phyloP scores from a whole-genome alignment of 2,329 filamentous ascomycete species.

The Trichophyton benhamiae region DNA sequence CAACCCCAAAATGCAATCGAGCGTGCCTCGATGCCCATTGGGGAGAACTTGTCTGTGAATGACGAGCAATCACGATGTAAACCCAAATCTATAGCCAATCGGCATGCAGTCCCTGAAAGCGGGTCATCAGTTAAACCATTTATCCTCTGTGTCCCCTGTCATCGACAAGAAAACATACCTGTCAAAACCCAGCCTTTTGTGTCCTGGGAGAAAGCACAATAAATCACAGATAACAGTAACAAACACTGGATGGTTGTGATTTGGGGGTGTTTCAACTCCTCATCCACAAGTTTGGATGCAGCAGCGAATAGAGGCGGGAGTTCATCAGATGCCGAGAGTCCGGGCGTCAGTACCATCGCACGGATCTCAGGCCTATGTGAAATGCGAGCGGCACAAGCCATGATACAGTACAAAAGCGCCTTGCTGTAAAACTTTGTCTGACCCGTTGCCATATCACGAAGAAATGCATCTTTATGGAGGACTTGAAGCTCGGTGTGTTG shows the following conservation, averaged over 20 bases:
- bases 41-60: conserved; percentile 4
- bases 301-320: conserved; percentile 10
- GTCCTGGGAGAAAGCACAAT: conserved; percentile 13
- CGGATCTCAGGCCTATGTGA: conserved; percentile 10
- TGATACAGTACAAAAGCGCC: conserved; percentile 12
- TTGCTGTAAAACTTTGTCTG: conserved; percentile 11
- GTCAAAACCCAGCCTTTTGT: conserved; percentile 14
- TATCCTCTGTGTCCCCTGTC: not conserved
- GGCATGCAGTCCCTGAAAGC: conserved; percentile 10
- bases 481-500: conserved; percentile 10
- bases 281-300: conserved; percentile 8
- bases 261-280: conserved; percentile 12
- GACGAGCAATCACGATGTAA: conserved; percentile 11
- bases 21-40: conserved; percentile 11
- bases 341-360: conserved; percentile 8
- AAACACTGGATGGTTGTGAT: conserved; percentile 13
- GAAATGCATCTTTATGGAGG: conserved; percentile 6
- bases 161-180: not conserved
- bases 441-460: conserved; percentile 7
- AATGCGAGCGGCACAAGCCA: conserved; percentile 12
- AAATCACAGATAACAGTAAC: conserved; percentile 12
- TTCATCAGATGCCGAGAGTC: conserved; percentile 4
- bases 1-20: conserved; percentile 14
- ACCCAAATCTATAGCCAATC: conserved; percentile 13
- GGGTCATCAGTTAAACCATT: not conserved